Conservation (phyloP, 2,329 filamentous ascomycete species). For the Rutstroemia sp. region DNA sequence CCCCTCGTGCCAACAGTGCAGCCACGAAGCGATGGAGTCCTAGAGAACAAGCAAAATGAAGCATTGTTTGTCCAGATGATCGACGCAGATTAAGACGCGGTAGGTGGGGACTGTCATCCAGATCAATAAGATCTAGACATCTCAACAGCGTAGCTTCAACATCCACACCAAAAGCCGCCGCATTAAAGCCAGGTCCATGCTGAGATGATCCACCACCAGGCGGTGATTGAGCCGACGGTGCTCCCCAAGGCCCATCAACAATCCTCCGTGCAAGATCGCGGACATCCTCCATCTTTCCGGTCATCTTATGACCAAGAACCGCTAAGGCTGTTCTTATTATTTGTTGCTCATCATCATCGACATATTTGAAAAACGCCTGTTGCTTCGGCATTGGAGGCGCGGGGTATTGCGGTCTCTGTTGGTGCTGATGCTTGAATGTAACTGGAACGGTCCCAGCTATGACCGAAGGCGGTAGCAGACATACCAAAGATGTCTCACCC, state of each 20-base stretch:
- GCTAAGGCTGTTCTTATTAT: conserved; percentile 61
- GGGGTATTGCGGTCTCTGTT: conserved; percentile 35
- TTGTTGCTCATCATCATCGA: conserved; percentile 62
- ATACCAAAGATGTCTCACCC: conserved; percentile 56
- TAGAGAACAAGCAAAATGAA: conserved; percentile 70
- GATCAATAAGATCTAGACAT: conserved; percentile 70
- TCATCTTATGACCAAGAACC: conserved; percentile 57
- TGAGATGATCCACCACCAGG: conserved; percentile 39
- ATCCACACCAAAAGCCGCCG: conserved; percentile 29
- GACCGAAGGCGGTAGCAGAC: conserved; percentile 51
- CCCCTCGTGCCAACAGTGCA: conserved; percentile 69
- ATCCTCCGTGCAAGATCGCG: conserved; percentile 55
- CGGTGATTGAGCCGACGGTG: conserved; percentile 34
- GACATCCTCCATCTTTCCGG: conserved; percentile 53
- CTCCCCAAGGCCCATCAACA: conserved; percentile 46
- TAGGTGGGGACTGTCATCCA: conserved; percentile 64
- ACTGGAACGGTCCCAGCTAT: conserved; percentile 53
- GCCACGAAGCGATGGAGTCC: conserved; percentile 71
- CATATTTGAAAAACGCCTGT: conserved; percentile 61
- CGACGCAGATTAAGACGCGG: conserved; percentile 59
- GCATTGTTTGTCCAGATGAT: conserved; percentile 68
- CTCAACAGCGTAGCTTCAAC: conserved; percentile 48
- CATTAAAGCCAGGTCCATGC: conserved; percentile 33
- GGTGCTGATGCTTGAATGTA: conserved; percentile 47
- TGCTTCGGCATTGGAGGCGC: conserved; percentile 40